These are phyloP conservation scores for Teratosphaeria gauchensis DNA, from an alignment of 2,329 filamentous ascomycete genomes.

Conservation along the genomic window DNA sequence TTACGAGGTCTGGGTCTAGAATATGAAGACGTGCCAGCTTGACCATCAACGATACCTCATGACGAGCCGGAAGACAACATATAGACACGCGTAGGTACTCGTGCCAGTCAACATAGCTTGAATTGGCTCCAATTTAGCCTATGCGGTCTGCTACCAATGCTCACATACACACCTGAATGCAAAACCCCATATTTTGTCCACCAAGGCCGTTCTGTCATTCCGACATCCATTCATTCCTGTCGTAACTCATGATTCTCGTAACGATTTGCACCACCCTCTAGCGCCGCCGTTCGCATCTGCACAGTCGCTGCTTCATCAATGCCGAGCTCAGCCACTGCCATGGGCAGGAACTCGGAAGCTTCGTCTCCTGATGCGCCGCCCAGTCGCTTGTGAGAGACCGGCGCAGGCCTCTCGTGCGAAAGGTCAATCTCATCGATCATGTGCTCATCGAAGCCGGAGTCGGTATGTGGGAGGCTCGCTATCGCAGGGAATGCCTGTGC, in stretches of 20 bases:
- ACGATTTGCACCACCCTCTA: not conserved
- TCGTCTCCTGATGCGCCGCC: not conserved
- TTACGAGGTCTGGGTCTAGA: too few species aligned
- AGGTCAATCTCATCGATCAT: conserved; percentile 9
- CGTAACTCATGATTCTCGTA: not conserved
- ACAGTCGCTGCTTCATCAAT: not conserved
- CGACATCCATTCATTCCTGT: not conserved
- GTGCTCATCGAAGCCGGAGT: conserved; percentile 29
- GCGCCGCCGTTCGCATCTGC: too few species aligned
- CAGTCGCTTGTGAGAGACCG: not conserved
- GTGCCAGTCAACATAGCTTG: too few species aligned
- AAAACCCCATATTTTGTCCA: not conserved
- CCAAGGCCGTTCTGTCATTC: not conserved
- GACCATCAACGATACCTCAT: too few species aligned
- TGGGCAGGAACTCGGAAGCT: not conserved
- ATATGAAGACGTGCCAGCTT: too few species aligned
- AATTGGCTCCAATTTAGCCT: too few species aligned
- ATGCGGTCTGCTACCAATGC: not conserved
- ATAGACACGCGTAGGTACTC: too few species aligned
- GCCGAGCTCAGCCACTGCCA: not conserved
- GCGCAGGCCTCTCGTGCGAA: not conserved
- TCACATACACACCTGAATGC: not conserved
- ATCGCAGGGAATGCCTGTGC: not conserved
- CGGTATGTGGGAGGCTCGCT: conserved; percentile 20
- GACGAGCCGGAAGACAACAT: too few species aligned